Evolutionary conservation across 2,329 filamentous ascomycete genomes (phyloP).

Genomic region (Coniochaeta pulveracea): DNA sequence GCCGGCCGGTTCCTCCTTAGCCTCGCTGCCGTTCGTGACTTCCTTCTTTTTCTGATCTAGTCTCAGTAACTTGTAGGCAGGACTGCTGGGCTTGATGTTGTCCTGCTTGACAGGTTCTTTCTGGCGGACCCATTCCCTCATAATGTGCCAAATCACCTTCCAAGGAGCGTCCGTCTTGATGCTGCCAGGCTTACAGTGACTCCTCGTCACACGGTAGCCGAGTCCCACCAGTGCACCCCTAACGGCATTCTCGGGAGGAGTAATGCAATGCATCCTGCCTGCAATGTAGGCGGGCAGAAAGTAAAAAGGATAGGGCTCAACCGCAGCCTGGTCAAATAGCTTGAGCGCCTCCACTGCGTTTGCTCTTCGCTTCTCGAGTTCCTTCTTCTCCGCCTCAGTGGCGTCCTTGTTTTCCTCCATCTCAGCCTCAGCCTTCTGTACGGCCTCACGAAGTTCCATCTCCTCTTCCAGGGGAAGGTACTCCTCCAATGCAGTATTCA

Average conservation of each 20-base stretch:
- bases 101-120: conserved; percentile 66
- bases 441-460: conserved; percentile 14
- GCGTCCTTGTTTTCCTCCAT: background rate
- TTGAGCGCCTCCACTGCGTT: conserved; percentile 8
- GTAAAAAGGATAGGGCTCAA: conserved; percentile 78
- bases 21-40: no score
- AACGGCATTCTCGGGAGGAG: conserved; percentile 68
- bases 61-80: conserved; percentile 60
- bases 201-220: conserved; percentile 74
- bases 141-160: conserved; percentile 81
- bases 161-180: conserved; percentile 93
- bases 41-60: conserved; percentile 20
- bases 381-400: conserved; percentile 21
- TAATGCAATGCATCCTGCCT: conserved; percentile 66
- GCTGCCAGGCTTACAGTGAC: conserved; percentile 79
- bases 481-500: conserved; percentile 80
- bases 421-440: conserved; percentile 1
- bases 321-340: conserved; percentile 43
- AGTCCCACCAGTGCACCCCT: conserved; percentile 71
- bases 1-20: conserved; percentile 21
- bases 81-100: conserved; percentile 55
- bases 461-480: conserved; percentile 21
- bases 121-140: conserved; percentile 83
- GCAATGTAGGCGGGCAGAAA: conserved; percentile 66
- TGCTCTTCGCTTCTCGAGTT: conserved; percentile 22